Conservation (phyloP, 768 basidiomycete species). For the Hysterangium stoloniferum region DNA sequence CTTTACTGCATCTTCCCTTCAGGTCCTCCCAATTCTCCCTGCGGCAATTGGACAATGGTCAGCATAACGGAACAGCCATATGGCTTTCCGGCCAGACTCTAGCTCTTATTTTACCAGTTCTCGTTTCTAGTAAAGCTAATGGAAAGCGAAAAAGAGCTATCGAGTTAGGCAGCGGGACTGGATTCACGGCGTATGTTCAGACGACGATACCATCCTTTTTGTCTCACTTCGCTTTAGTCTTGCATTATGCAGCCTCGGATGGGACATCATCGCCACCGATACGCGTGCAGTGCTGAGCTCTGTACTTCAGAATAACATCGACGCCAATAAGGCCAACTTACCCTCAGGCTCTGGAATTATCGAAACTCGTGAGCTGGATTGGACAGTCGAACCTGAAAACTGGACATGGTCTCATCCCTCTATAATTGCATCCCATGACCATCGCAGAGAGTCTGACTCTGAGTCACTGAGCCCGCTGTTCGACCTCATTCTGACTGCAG, state of each 20-base stretch:
- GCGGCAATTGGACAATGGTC: constrained; percentile 51
- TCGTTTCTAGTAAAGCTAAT: too few species aligned
- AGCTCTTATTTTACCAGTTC: constrained; percentile 6
- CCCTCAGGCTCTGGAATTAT: constrained; percentile 36
- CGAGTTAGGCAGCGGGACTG: constrained; percentile 80
- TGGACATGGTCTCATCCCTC: constrained; percentile 49
- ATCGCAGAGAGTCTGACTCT: not conserved
- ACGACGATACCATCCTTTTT: not conserved
- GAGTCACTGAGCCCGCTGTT: constrained; percentile 44
- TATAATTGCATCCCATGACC: constrained; percentile 27
- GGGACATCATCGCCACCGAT: constrained; percentile 74
- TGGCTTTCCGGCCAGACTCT: constrained; percentile 73
- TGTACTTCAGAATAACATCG: constrained; percentile 59
- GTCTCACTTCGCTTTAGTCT: constrained; percentile 13
- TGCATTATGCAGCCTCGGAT: constrained; percentile 65
- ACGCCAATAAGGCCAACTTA: constrained; percentile 32
- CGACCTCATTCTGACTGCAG: constrained; percentile 75
- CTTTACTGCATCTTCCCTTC: constrained; percentile 41
- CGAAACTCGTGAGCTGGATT: constrained; percentile 61
- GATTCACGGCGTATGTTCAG: constrained; percentile 59
- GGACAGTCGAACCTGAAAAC: constrained; percentile 46
- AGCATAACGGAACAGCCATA: constrained; percentile 71
- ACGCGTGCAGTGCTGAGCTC: constrained; percentile 51
- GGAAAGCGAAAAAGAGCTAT: constrained; percentile 38
- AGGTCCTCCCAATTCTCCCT: constrained; percentile 34